Conservation (phyloP, 2,329 filamentous ascomycete genomes). For the Dothideomycetidae sp. region DNA sequence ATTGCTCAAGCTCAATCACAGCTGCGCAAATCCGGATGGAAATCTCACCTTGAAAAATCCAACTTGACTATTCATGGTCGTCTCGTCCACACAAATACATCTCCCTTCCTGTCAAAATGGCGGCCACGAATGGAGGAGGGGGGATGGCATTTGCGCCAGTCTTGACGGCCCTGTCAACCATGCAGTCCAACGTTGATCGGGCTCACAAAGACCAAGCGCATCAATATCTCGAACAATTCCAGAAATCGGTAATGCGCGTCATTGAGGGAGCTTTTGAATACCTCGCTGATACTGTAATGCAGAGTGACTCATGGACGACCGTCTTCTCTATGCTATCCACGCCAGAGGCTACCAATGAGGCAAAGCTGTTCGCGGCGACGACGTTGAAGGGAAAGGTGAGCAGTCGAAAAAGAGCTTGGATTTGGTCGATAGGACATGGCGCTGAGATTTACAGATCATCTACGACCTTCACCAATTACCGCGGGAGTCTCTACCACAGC, state of each 20-base stretch:
- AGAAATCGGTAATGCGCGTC: slow-evolving; percentile 74
- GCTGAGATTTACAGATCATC: slow-evolving; percentile 54
- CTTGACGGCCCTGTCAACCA: slow-evolving; percentile 75
- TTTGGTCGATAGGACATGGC: not conserved
- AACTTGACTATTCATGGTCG: not conserved
- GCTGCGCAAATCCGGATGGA: too few relatives aligned
- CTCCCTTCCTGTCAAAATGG: slow-evolving; percentile 16
- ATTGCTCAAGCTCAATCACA: too few relatives aligned
- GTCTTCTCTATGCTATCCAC: slow-evolving; percentile 79
- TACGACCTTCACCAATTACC: slow-evolving; percentile 90
- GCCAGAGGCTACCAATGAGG: slow-evolving; percentile 58
- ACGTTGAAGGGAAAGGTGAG: slow-evolving; percentile 93
- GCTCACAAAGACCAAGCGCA: slow-evolving; percentile 80
- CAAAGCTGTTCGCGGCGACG: slow-evolving; percentile 88
- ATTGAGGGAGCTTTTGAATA: not conserved
- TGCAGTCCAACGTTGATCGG: slow-evolving; percentile 70
- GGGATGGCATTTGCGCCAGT: slow-evolving; percentile 70
- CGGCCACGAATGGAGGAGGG: slow-evolving; percentile 38
- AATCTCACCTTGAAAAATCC: too few relatives aligned
- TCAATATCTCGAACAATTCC: slow-evolving; percentile 82
- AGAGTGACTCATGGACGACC: slow-evolving; percentile 84
- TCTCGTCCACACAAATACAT: not conserved
- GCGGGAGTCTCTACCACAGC: slow-evolving; percentile 53
- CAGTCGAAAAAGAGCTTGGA: slow-evolving; percentile 13
- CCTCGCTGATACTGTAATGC: slow-evolving; percentile 18